These are phyloP conservation scores for Starmerella khaoyaiensis DNA, from an alignment of 805 yeast species.

Conservation along the genomic window DNA sequence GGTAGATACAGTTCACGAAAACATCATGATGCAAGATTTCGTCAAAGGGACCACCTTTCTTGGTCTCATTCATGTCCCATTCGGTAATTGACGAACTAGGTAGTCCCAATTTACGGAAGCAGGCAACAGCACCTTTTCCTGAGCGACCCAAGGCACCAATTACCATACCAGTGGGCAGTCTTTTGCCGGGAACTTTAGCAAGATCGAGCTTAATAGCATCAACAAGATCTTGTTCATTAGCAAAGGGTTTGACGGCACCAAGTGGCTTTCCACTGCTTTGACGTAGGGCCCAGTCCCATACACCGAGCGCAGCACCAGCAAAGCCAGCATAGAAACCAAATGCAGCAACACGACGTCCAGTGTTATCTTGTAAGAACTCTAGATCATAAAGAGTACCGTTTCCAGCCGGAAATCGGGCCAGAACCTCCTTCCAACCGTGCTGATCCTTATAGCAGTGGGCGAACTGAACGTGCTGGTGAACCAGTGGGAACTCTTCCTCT, in stretches of 20 bases:
- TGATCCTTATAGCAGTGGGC: slow-evolving; percentile 98
- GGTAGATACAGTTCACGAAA: slow-evolving; percentile 90
- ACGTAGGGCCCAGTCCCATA: slow-evolving; percentile 88
- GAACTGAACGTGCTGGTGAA: slow-evolving; percentile 94
- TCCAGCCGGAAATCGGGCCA: slow-evolving; percentile 80
- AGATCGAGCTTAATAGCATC: slow-evolving; percentile 56
- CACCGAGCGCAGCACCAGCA: slow-evolving; percentile 97
- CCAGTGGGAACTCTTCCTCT: slow-evolving; percentile 81
- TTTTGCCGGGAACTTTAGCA: slow-evolving; percentile 35
- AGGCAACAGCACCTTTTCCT: slow-evolving; percentile 91
- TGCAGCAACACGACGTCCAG: slow-evolving; percentile 98
- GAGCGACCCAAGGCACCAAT: slow-evolving; percentile 98
- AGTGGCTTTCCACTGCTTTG: slow-evolving; percentile 52
- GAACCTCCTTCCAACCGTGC: slow-evolving; percentile 91
- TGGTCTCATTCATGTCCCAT: slow-evolving; percentile 97
- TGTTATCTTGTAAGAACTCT: slow-evolving; percentile 86
- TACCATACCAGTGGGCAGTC: slow-evolving; percentile 61
- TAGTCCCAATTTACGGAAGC: slow-evolving; percentile 69
- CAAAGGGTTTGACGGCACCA: slow-evolving; percentile 70
- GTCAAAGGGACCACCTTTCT: slow-evolving; percentile 91
- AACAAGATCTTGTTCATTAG: slow-evolving; percentile 63
- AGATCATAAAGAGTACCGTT: slow-evolving; percentile 83
- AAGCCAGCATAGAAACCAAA: slow-evolving; percentile 99
- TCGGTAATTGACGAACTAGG: slow-evolving; percentile 71
- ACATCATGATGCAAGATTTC: slow-evolving; percentile 82